Conservation (phyloP, 148 eudicot species). For the Gaultheria prostrata region DNA sequence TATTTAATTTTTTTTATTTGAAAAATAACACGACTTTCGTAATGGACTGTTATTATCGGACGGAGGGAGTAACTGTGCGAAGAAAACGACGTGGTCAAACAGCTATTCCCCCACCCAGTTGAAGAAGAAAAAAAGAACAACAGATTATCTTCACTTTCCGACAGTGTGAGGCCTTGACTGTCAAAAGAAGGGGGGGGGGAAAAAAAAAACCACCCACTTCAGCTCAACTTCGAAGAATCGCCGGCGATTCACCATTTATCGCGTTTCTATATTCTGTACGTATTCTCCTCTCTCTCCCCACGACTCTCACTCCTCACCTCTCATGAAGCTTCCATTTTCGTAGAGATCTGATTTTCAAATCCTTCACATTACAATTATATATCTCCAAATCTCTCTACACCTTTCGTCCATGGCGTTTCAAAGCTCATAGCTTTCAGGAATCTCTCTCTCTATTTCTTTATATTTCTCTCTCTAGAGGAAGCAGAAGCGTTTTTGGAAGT, state of each 20-base stretch:
- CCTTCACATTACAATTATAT: background rate
- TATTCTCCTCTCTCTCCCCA: background rate
- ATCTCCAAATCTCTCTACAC: background rate
- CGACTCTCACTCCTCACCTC: background rate
- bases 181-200: background rate
- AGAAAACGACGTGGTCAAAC: no score
- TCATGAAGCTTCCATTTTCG: background rate
- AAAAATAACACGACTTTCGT: no score
- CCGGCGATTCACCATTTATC: background rate
- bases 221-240: background rate
- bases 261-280: background rate
- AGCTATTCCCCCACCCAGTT: no score
- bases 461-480: conserved; percentile 9
- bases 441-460: background rate
- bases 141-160: background rate
- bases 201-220: no score
- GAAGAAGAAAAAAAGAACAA: no score
- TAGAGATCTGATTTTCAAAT: no score
- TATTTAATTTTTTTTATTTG: no score
- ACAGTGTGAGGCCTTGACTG: background rate
- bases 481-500: background rate
- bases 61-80: no score
- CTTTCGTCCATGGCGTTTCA: background rate
- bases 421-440: background rate
- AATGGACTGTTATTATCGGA: no score